These are phyloP conservation scores for Pleurotus sapidus DNA, from an alignment of 768 basidiomycete species.

Conservation along the genomic window DNA sequence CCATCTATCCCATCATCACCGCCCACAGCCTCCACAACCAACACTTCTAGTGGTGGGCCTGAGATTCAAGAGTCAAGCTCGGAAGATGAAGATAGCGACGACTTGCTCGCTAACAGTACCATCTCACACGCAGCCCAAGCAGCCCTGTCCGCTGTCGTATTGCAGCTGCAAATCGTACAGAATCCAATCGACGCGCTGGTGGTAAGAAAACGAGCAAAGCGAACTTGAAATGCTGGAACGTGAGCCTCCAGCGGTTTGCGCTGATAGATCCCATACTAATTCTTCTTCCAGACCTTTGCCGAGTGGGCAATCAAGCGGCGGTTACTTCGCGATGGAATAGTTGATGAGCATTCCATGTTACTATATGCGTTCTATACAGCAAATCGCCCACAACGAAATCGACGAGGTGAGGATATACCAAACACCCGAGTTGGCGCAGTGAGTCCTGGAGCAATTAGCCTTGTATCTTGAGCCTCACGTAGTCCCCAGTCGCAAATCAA, in stretches of 20 bases:
- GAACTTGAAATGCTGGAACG: constrained; percentile 11
- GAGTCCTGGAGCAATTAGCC: too few species aligned
- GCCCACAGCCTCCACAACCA: too few species aligned
- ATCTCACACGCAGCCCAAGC: too few species aligned
- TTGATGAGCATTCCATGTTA: constrained; percentile 18
- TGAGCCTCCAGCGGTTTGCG: too few species aligned
- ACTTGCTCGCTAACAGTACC: too few species aligned
- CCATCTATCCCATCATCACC: too few species aligned
- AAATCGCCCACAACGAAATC: constrained; percentile 13
- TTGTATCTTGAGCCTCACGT: too few species aligned
- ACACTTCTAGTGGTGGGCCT: too few species aligned
- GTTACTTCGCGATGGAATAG: constrained; percentile 13
- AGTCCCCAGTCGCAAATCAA: neutral
- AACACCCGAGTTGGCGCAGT: constrained; percentile 18
- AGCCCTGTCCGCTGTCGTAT: too few species aligned
- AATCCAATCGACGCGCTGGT: constrained; percentile 12
- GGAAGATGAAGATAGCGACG: too few species aligned
- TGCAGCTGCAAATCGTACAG: constrained; percentile 6
- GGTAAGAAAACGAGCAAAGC: constrained; percentile 11
- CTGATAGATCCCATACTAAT: too few species aligned
- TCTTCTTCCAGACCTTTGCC: constrained; percentile 5
- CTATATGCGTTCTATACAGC: constrained; percentile 13
- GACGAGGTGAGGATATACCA: constrained; percentile 13
- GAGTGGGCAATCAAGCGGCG: neutral
- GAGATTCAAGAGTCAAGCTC: too few species aligned